Conservation (phyloP, 179 eudicot species). For the Amaranthus tricolor region DNA sequence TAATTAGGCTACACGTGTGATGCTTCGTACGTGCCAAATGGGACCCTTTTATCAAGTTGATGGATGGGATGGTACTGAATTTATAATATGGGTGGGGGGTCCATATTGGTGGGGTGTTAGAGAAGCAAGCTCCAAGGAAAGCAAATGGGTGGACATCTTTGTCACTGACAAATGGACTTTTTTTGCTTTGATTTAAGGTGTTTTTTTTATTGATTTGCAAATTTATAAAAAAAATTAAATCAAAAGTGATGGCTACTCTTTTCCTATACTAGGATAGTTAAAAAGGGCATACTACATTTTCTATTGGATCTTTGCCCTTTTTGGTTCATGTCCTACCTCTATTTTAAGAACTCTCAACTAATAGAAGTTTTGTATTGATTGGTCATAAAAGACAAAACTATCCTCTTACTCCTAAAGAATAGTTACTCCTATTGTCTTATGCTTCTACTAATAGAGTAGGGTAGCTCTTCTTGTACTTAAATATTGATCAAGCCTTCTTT, state of each 20-base stretch:
- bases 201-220: neutral
- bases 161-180: conserved; percentile 14
- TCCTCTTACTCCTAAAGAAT: no score
- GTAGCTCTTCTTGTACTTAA: no score
- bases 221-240: neutral
- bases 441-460: no score
- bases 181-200: conserved; percentile 9
- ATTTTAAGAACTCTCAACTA: neutral
- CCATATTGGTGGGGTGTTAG: neutral
- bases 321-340: conserved; percentile 7
- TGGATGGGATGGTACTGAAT: neutral
- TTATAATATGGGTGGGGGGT: neutral
- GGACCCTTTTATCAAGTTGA: conserved; percentile 1
- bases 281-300: conserved; percentile 4
- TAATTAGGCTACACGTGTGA: conserved; percentile 15
- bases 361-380: neutral
- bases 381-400: neutral
- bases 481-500: no score
- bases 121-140: neutral
- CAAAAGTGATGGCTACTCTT: conserved; percentile 12
- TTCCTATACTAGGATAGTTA: conserved; percentile 5
- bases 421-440: no score
- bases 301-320: conserved; percentile 8
- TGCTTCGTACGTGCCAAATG: conserved; percentile 18
- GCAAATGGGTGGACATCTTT: conserved; percentile 5